A percentile compares a stretch with the other conserved stretches of the same genome.
Conservation (phyloP, 495 filamentous ascomycete species). For the Aspergillus bertholletiae region DNA sequence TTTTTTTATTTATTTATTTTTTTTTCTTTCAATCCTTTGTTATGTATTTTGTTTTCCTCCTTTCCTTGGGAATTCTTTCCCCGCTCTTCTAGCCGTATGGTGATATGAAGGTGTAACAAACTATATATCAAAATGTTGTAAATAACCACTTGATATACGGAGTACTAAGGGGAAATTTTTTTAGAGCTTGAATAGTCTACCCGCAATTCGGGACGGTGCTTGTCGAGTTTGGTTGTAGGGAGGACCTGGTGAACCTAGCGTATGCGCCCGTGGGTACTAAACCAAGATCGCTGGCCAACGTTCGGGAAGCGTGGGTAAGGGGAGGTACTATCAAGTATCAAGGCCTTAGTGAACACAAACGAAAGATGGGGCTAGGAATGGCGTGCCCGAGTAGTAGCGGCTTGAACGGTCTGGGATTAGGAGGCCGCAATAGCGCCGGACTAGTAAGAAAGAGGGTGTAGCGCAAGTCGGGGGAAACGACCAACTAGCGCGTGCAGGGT, state of each 20-base stretch:
- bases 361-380: conserved; percentile 28
- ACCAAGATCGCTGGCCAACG: conserved; percentile 32
- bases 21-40: conserved; percentile 1
- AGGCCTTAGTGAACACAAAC: conserved; percentile 14
- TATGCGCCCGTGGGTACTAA: conserved; percentile 32
- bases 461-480: conserved; percentile 37
- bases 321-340: no score
- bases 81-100: neutral
- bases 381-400: conserved; percentile 43
- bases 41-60: neutral
- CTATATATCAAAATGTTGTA: conserved; percentile 13
- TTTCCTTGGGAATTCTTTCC: neutral
- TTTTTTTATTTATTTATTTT: no score
- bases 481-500: conserved; percentile 22
- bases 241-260: conserved; percentile 40
- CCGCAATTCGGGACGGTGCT: conserved; percentile 35
- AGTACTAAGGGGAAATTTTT: conserved; percentile 12
- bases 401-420: conserved; percentile 21
- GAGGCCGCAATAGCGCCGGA: conserved; percentile 13
- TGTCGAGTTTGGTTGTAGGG: conserved; percentile 18
- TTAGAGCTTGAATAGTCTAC: conserved; percentile 45
- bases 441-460: conserved; percentile 30
- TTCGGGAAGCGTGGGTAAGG: conserved; percentile 19
- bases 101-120: conserved; percentile 1
- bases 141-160: conserved; percentile 12